Conservation (phyloP, 1,284 basidiomycete genomes). For the Trametes hirsuta region DNA sequence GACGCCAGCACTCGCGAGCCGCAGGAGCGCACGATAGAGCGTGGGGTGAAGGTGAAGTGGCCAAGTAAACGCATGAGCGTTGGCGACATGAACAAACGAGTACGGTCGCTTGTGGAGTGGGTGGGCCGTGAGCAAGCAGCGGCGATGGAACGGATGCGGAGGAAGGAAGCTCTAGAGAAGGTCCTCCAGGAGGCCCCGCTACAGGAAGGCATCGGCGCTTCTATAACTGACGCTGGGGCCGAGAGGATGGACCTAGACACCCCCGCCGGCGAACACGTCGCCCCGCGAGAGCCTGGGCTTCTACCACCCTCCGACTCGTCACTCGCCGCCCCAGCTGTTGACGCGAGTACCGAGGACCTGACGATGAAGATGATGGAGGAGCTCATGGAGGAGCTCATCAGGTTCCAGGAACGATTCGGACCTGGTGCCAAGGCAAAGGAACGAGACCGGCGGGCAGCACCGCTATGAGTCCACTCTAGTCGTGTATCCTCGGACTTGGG, state of each 20-base stretch:
- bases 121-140: conserved; percentile 84
- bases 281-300: conserved; percentile 27
- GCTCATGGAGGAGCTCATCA: conserved; percentile 83
- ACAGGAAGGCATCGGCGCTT: conserved; percentile 16
- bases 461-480: conserved; percentile 36
- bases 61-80: conserved; percentile 93
- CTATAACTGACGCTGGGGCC: conserved; percentile 9
- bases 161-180: conserved; percentile 67
- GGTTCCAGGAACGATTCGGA: conserved; percentile 86
- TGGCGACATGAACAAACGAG: conserved; percentile 96
- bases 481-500: conserved; percentile 12
- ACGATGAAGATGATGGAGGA: conserved; percentile 87
- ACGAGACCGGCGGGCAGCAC: conserved; percentile 48
- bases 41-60: conserved; percentile 93
- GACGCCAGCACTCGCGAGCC: conserved; percentile 42
- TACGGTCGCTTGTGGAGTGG: conserved; percentile 91
- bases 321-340: background rate
- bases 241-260: conserved; percentile 16
- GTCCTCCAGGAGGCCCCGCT: conserved; percentile 45
- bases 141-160: conserved; percentile 71
- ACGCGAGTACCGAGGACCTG: conserved; percentile 15
- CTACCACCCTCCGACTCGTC: conserved; percentile 3
- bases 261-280: conserved; percentile 19
- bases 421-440: conserved; percentile 61
- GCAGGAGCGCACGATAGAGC: conserved; percentile 71